phyloP scores from a whole-genome alignment of 768 basidiomycete genomes.

The Mycena vitilis region DNA sequence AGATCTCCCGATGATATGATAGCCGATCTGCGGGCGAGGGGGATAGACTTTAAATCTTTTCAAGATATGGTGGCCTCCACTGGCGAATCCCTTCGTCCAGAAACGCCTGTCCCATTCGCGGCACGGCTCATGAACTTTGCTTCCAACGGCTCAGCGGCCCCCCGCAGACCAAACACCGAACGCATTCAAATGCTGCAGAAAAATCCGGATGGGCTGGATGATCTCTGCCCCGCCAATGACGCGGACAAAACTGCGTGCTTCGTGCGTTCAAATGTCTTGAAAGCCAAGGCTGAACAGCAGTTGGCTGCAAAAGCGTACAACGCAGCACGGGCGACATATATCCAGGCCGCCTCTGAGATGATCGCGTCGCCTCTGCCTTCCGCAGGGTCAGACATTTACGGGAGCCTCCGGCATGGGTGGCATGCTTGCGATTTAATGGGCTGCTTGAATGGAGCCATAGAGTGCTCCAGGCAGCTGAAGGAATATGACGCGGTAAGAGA shows the following conservation, averaged over 20 bases:
- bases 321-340: conserved; percentile 5
- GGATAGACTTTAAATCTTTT: not conserved
- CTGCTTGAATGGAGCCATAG: conserved; percentile 14
- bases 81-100: not conserved
- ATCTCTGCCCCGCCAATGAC: conserved; percentile 7
- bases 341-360: conserved; percentile 11
- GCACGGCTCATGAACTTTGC: not conserved
- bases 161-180: not conserved
- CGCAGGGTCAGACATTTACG: not conserved
- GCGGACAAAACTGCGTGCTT: conserved; percentile 7
- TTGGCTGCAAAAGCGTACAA: not conserved
- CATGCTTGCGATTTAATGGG: conserved; percentile 5
- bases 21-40: not conserved
- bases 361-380: not conserved
- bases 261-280: conserved; percentile 18
- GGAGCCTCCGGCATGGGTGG: conserved; percentile 2
- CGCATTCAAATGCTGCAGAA: conserved; percentile 8
- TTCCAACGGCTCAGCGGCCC: not conserved
- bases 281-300: conserved; percentile 9
- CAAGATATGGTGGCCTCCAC: not conserved
- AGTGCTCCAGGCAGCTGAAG: conserved; percentile 14
- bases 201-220: conserved; percentile 9
- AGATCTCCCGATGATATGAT: no score
- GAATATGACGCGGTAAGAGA: conserved; percentile 1
- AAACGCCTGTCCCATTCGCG: not conserved